A percentile compares a stretch with the other conserved stretches of the same genome.
Conservation (phyloP, 2,329 filamentous ascomycete species). For the Sporothrix pseudoabietina region DNA sequence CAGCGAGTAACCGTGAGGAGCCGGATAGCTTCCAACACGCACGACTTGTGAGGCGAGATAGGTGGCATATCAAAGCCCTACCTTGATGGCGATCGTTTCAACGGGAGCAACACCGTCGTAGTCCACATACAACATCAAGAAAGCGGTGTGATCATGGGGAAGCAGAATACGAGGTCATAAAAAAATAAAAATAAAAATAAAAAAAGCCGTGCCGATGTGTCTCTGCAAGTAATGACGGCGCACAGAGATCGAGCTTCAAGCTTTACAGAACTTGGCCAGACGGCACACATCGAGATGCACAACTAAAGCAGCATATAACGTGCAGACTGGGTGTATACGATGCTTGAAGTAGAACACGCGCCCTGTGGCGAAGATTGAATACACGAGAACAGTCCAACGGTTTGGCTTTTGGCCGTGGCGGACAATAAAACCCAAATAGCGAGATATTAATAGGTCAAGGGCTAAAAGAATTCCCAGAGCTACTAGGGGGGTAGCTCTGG, state of each 20-base stretch:
- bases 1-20: not conserved
- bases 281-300: not conserved
- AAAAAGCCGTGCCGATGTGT: not conserved
- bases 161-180: slow-evolving; percentile 8
- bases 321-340: not conserved
- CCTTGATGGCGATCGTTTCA: not conserved
- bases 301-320: not conserved
- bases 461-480: not conserved
- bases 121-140: not conserved
- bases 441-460: slow-evolving; percentile 10
- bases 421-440: not conserved
- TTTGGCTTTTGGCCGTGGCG: not conserved
- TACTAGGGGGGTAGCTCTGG: not conserved
- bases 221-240: not conserved
- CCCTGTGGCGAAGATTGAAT: not conserved
- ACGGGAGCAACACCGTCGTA: not conserved
- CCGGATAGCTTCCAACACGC: not conserved
- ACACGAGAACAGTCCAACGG: not conserved
- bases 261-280: not conserved
- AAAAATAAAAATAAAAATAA: too few species aligned
- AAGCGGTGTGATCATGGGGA: slow-evolving; percentile 11
- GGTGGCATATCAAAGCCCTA: not conserved
- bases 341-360: not conserved
- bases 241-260: not conserved
- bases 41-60: not conserved